These are phyloP conservation scores for Meyerozyma athensensis DNA, from an alignment of 1,139 yeast species.

Conservation along the genomic window DNA sequence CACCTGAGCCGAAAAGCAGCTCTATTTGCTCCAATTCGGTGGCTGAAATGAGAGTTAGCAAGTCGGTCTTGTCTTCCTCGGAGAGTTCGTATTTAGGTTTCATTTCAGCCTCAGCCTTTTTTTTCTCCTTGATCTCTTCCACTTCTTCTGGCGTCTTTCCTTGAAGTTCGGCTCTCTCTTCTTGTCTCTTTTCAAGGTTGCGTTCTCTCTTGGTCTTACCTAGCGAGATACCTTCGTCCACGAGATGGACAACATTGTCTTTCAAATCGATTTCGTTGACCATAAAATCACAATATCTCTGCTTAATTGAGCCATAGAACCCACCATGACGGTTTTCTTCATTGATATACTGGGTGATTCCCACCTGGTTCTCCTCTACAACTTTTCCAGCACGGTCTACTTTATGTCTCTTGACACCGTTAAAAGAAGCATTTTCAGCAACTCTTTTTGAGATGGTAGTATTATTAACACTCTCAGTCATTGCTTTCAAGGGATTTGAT, in stretches of 20 bases:
- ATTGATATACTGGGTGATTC: slow-evolving; percentile 69
- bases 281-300: slow-evolving; percentile 88
- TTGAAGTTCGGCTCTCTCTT: slow-evolving; percentile 33
- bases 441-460: neutral
- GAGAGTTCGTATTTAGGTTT: slow-evolving; percentile 41
- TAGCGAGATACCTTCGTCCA: slow-evolving; percentile 64
- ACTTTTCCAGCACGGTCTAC: slow-evolving; percentile 14
- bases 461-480: neutral
- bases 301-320: slow-evolving; percentile 75
- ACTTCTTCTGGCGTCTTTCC: slow-evolving; percentile 33
- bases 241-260: slow-evolving; percentile 70
- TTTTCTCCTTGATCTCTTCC: slow-evolving; percentile 27
- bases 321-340: slow-evolving; percentile 44
- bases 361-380: slow-evolving; percentile 69
- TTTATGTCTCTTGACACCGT: slow-evolving; percentile 10
- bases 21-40: slow-evolving; percentile 55
- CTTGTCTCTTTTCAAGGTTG: slow-evolving; percentile 41
- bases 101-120: slow-evolving; percentile 20
- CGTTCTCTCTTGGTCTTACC: slow-evolving; percentile 50
- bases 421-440: slow-evolving; percentile 6
- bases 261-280: slow-evolving; percentile 77
- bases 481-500: slow-evolving; percentile 1
- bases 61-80: slow-evolving; percentile 39
- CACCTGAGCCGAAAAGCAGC: slow-evolving; percentile 51
- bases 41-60: slow-evolving; percentile 54